Percentiles rank a stretch among this genome's conserved stretches.
Evolutionary conservation across 2,329 filamentous ascomycete species (phyloP).

Genomic region (Nectriaceae sp.): DNA sequence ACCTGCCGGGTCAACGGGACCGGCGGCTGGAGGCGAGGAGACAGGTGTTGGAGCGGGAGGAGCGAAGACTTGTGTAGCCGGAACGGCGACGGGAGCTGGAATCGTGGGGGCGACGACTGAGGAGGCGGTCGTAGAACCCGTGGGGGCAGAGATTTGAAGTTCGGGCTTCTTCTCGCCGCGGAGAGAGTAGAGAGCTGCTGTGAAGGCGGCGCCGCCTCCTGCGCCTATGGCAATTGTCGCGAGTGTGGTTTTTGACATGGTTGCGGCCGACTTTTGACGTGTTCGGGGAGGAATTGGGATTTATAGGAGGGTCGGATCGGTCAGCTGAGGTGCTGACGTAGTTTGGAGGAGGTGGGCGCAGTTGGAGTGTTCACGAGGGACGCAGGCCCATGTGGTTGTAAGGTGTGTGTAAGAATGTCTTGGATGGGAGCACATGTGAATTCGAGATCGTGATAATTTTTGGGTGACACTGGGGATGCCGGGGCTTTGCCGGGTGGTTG

Average conservation of each 20-base stretch:
- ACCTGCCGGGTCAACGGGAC: slow-evolving; percentile 71
- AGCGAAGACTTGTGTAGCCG: slow-evolving; percentile 59
- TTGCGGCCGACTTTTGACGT: slow-evolving; percentile 25
- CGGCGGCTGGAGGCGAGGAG: slow-evolving; percentile 33
- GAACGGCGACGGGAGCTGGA: slow-evolving; percentile 43
- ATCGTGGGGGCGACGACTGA: slow-evolving; percentile 31
- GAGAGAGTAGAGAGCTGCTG: slow-evolving; percentile 66
- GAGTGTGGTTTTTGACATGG: slow-evolving; percentile 78
- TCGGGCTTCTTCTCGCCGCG: slow-evolving; percentile 48
- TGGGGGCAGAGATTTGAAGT: slow-evolving; percentile 31
- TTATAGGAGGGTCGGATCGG: not conserved
- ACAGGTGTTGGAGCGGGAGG: slow-evolving; percentile 32
- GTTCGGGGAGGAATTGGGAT: not conserved
- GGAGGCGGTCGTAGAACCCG: slow-evolving; percentile 30
- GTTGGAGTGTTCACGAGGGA: not conserved
- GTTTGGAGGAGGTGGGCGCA: not conserved
- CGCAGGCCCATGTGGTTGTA: not conserved
- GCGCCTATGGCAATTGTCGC: slow-evolving; percentile 77
- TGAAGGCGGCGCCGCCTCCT: slow-evolving; percentile 74
- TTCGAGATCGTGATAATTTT: not conserved
- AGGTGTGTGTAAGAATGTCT: not conserved
- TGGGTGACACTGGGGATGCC: not conserved
- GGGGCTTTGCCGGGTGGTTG: not conserved
- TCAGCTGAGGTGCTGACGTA: not conserved
- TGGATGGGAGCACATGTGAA: not conserved